These are phyloP conservation scores for Lentinula novae-zelandiae DNA, from an alignment of 1,284 basidiomycete species.

Conservation along the genomic window DNA sequence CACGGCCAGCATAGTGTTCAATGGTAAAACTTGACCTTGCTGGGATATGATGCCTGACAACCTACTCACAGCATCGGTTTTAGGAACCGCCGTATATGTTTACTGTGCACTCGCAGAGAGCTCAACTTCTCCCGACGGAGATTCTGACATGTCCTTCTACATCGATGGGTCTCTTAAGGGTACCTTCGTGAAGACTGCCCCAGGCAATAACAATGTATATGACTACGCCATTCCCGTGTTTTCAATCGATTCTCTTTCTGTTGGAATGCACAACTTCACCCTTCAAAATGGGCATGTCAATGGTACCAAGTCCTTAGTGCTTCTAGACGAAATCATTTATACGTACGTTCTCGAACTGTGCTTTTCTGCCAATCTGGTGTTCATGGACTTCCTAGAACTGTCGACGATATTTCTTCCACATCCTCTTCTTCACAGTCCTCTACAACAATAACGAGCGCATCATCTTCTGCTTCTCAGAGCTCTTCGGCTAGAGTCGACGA, in stretches of 20 bases:
- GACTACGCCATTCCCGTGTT: conserved; percentile 6
- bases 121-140: conserved; percentile 11
- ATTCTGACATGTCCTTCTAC: conserved; percentile 25
- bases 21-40: conserved; percentile 17
- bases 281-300: conserved; percentile 10
- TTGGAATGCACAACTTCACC: not conserved
- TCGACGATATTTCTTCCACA: not conserved
- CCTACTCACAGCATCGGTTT: not conserved
- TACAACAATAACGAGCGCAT: not conserved
- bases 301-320: conserved; percentile 1
- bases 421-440: not conserved
- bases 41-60: not conserved
- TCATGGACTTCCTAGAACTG: not conserved
- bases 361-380: not conserved
- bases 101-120: conserved; percentile 23
- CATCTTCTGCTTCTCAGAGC: not conserved
- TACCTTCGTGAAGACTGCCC: conserved; percentile 15
- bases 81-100: conserved; percentile 28
- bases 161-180: conserved; percentile 24
- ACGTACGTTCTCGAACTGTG: not conserved
- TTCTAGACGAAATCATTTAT: conserved; percentile 8
- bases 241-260: not conserved
- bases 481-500: not conserved
- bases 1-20: conserved; percentile 19
- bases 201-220: not conserved